Evolutionary conservation across 2,329 filamentous ascomycete genomes (phyloP), one percentile per base, ranked within the genome.

Genomic region (Colletotrichum australisinense): DNA sequence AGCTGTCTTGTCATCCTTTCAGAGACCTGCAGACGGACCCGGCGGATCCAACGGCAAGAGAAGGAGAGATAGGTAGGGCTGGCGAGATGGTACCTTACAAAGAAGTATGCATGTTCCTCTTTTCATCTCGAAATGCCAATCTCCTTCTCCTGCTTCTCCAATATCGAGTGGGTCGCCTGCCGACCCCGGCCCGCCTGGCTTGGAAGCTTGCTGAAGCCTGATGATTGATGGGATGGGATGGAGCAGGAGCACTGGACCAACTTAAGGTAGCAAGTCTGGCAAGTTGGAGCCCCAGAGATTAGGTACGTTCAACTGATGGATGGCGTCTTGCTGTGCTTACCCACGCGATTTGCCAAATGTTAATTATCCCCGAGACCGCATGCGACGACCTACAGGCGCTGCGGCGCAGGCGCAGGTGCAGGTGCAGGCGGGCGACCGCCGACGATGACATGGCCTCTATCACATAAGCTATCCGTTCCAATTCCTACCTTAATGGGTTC

Each of bases 251-350:
- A 46, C 32, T 28, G 49, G 38, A 60, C 11, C 56, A 35, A 35
- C 11, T 35, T 35, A n/a, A n/a, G n/a, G n/a, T n/a, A 35, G 32
- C 32, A 35, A 35, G 32, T 35, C 32, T 35, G 32, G 32, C 32
- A 35, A 35, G 32, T 35, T 35, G 49, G 38, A 46, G 32, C 56
- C 38, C 26, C 49, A 53, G 65, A 72, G 30, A 73, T 70, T 57
- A 32, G 30, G 26, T 73, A 32, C 30, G 56, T 58, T 71, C 19
- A 53, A 71, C 62, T 58, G 56, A 63, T 56, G 53, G 71, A 63
- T 62, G 53, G 71, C 63, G 49, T 72, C 46, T 73, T 66, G 69
- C 38, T 42, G 6, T 42, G 38, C 38, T 42, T 19, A 42, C 56
- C 67, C 62, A 67, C 66, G 66, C 66, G 59, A 49, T 63, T 32